Percentiles rank a stretch among this genome's conserved stretches.
phyloP scores from a whole-genome alignment of 257 asterid species.

The Gentiana macrophylla region DNA sequence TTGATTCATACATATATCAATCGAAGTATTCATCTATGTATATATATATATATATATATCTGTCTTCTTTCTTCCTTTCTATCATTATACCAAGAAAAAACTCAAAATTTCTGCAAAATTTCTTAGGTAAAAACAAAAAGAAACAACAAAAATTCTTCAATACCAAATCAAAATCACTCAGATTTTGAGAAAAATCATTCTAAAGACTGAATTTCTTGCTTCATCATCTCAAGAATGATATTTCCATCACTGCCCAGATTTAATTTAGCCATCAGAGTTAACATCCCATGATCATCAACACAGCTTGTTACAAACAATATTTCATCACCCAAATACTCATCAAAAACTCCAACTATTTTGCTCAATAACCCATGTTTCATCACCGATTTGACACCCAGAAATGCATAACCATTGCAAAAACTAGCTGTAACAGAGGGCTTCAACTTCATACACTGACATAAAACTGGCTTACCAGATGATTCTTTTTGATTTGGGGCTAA shows the following conservation, averaged over 20 bases:
- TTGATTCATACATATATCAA: background rate
- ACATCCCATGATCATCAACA: constrained; percentile 26
- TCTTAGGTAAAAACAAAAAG: background rate
- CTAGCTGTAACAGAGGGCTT: constrained; percentile 23
- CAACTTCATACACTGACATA: constrained; percentile 20
- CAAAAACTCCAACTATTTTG: constrained; percentile 31
- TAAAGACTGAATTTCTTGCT: constrained; percentile 32
- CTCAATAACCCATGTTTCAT: constrained; percentile 27
- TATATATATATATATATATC: no score
- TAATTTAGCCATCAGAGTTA: constrained; percentile 38
- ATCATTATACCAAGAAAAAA: background rate
- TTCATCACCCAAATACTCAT: constrained; percentile 44
- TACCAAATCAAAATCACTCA: background rate
- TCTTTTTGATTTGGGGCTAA: constrained; percentile 6
- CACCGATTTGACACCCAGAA: constrained; percentile 39
- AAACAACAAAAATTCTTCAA: background rate
- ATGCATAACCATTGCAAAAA: constrained; percentile 29
- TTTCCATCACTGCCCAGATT: constrained; percentile 21
- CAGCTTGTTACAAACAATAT: constrained; percentile 36
- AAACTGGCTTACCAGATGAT: constrained; percentile 6
- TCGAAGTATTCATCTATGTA: background rate
- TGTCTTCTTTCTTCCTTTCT: no score
- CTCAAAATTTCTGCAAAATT: background rate
- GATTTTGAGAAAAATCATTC: constrained; percentile 10
- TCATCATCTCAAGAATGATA: constrained; percentile 26